Evolutionary conservation across 441 rosid genomes (phyloP).

Genomic region (Eutrema salsugineum): DNA sequence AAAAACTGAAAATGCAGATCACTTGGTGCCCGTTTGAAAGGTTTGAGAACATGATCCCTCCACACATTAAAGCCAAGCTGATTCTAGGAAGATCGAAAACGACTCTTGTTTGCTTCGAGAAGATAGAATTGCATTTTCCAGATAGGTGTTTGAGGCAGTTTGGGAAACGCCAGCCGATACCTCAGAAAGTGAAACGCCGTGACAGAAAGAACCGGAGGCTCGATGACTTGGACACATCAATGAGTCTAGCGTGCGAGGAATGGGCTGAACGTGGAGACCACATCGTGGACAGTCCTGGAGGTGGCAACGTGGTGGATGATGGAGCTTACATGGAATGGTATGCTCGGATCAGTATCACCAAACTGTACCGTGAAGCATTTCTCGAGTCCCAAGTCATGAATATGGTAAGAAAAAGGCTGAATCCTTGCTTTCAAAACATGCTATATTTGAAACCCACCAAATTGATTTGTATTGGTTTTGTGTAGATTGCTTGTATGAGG

Average conservation of each 20-base stretch:
- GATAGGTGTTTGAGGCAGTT: constrained; percentile 77
- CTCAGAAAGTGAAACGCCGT: constrained; percentile 51
- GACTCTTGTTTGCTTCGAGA: constrained; percentile 66
- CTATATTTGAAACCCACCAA: neutral
- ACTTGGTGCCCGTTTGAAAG: constrained; percentile 62
- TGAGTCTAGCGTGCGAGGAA: constrained; percentile 52
- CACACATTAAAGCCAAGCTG: constrained; percentile 40
- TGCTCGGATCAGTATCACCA: constrained; percentile 45
- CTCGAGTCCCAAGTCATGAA: constrained; percentile 53
- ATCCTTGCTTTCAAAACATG: neutral
- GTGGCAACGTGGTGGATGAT: constrained; percentile 38
- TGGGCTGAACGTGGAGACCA: constrained; percentile 53
- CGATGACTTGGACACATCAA: constrained; percentile 44
- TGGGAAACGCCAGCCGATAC: constrained; percentile 59
- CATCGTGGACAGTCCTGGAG: constrained; percentile 39
- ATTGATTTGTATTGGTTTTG: neutral
- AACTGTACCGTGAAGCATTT: constrained; percentile 61
- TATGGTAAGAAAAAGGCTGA: constrained; percentile 32
- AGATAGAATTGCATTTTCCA: constrained; percentile 71
- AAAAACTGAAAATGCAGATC: constrained; percentile 43
- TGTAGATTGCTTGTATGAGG: constrained; percentile 33
- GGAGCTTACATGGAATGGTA: constrained; percentile 67
- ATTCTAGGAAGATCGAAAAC: constrained; percentile 67
- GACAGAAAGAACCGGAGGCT: constrained; percentile 51
- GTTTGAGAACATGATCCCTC: constrained; percentile 48